Percentiles rank a stretch among this genome's conserved stretches.
phyloP scores from a whole-genome alignment of 1,284 basidiomycete genomes.

The Ganoderma meredithae region DNA sequence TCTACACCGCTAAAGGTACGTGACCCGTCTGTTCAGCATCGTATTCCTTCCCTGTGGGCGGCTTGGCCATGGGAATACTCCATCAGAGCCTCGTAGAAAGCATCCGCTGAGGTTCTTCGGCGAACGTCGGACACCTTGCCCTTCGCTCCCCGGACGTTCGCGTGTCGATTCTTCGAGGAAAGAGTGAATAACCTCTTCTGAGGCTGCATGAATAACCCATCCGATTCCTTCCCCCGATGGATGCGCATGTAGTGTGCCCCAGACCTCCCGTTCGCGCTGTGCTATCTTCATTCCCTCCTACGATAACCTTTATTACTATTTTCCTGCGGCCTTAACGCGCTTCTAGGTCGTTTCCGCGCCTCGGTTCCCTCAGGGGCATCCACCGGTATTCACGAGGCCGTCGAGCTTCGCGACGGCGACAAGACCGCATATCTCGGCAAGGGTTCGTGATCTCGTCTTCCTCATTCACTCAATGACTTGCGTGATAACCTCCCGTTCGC shows the following conservation, averaged over 20 bases:
- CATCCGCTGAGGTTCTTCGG: background rate
- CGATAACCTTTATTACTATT: too few species aligned
- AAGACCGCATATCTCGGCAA: conserved; percentile 95
- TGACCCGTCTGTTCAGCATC: conserved; percentile 19
- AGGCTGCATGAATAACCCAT: too few species aligned
- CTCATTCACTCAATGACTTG: background rate
- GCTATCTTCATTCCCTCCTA: too few species aligned
- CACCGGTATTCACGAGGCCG: conserved; percentile 98
- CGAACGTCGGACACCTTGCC: background rate
- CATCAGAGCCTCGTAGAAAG: background rate
- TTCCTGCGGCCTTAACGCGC: conserved; percentile 23
- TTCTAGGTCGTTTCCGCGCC: conserved; percentile 89
- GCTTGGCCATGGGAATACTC: background rate
- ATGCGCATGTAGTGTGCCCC: background rate
- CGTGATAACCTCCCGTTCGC: conserved; percentile 10
- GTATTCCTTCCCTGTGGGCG: conserved; percentile 1
- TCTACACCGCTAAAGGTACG: conserved; percentile 85
- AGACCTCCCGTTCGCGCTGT: background rate
- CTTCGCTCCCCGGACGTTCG: too few species aligned
- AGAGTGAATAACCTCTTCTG: too few species aligned
- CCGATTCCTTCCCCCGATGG: too few species aligned
- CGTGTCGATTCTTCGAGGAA: too few species aligned
- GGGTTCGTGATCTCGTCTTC: conserved; percentile 56
- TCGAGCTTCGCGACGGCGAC: conserved; percentile 98
- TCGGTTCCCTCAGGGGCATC: conserved; percentile 98